phyloP scores from a whole-genome alignment of 2,329 filamentous ascomycete genomes.

The Pseudopithomyces chartarum region DNA sequence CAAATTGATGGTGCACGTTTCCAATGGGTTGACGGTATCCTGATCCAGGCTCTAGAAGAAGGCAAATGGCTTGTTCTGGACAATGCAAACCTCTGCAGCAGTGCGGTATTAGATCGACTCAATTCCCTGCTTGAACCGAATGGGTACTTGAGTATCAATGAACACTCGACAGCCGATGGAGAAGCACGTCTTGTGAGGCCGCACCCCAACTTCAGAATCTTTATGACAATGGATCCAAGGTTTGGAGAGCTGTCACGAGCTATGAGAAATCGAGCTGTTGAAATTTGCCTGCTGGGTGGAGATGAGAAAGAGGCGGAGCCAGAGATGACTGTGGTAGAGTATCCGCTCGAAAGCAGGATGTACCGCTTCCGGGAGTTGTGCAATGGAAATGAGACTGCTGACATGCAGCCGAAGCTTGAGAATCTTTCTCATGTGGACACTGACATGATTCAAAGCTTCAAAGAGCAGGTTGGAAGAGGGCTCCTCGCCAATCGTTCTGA shows the following conservation, averaged over 20 bases:
- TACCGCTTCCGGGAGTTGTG: slow-evolving; percentile 46
- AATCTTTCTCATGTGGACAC: slow-evolving; percentile 43
- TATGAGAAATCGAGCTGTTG: slow-evolving; percentile 93
- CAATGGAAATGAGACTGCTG: slow-evolving; percentile 11
- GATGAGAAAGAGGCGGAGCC: slow-evolving; percentile 4
- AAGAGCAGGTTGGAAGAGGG: slow-evolving; percentile 27
- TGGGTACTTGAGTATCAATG: slow-evolving; percentile 87
- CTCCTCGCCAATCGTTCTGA: slow-evolving; percentile 8
- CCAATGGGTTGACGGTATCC: slow-evolving; percentile 93
- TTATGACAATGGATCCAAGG: slow-evolving; percentile 88
- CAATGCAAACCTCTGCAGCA: slow-evolving; percentile 95
- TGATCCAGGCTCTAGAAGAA: slow-evolving; percentile 82
- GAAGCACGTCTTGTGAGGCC: slow-evolving; percentile 79
- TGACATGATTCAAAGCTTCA: slow-evolving; percentile 34
- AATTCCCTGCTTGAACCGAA: slow-evolving; percentile 94
- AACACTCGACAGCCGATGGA: slow-evolving; percentile 83
- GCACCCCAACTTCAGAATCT: slow-evolving; percentile 86
- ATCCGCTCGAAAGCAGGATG: slow-evolving; percentile 44
- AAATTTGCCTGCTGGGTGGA: slow-evolving; percentile 71
- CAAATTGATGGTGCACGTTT: slow-evolving; percentile 78
- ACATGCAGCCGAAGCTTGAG: slow-evolving; percentile 35
- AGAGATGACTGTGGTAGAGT: slow-evolving; percentile 17
- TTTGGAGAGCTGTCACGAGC: slow-evolving; percentile 93
- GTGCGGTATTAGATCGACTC: slow-evolving; percentile 89
- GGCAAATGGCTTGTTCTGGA: slow-evolving; percentile 95